Evolutionary conservation across 2,329 filamentous ascomycete species (phyloP).

Genomic region (Claviceps sp.): DNA sequence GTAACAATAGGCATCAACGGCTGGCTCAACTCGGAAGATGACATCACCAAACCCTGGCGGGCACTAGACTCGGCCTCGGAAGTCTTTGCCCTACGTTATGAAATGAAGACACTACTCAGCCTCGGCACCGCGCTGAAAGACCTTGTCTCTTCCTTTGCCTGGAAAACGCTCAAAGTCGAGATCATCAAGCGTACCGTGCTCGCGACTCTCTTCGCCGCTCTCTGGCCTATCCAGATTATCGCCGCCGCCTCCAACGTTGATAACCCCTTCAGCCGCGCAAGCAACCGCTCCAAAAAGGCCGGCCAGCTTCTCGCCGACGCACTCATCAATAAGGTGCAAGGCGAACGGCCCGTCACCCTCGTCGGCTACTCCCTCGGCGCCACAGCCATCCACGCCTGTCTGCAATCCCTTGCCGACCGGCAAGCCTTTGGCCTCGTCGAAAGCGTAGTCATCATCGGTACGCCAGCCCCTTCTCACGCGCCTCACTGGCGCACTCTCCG

Average conservation of each 20-base stretch:
- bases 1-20: conserved; percentile 81
- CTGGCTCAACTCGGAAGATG: conserved; percentile 64
- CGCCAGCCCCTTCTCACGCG: conserved; percentile 59
- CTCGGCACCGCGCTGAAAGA: conserved; percentile 61
- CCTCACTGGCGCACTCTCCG: conserved; percentile 66
- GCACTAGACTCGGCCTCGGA: conserved; percentile 55
- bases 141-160: conserved; percentile 63
- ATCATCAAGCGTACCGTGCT: conserved; percentile 62
- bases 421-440: conserved; percentile 76
- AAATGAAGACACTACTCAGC: conserved; percentile 62
- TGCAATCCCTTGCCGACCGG: conserved; percentile 62
- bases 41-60: conserved; percentile 69
- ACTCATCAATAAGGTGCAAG: conserved; percentile 67
- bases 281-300: conserved; percentile 66
- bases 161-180: conserved; percentile 59
- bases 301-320: conserved; percentile 71
- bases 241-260: conserved; percentile 58
- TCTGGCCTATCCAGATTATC: conserved; percentile 57
- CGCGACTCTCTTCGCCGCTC: conserved; percentile 50
- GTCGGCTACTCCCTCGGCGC: conserved; percentile 75
- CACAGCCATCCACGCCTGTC: conserved; percentile 68
- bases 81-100: conserved; percentile 73
- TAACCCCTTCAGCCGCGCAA: conserved; percentile 70
- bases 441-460: conserved; percentile 68
- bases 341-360: conserved; percentile 67